These are phyloP conservation scores for Mycothermus thermophilus DNA, from an alignment of 495 filamentous ascomycete species.

Conservation along the genomic window DNA sequence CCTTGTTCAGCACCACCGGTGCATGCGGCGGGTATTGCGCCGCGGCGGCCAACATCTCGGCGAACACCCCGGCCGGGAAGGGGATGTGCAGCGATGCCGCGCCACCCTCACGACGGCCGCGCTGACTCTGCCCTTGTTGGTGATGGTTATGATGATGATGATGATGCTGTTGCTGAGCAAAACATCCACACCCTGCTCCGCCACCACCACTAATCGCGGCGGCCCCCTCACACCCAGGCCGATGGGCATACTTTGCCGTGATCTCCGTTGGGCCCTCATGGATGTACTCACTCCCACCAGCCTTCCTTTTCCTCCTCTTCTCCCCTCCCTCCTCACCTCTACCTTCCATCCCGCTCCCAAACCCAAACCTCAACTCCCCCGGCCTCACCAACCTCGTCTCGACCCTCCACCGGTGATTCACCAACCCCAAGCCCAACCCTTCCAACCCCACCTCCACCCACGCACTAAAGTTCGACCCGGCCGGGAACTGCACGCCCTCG, in stretches of 20 bases:
- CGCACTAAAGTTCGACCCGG: slow-evolving; percentile 34
- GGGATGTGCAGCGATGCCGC: slow-evolving; percentile 38
- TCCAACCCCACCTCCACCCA: slow-evolving; percentile 36
- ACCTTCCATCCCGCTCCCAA: too few species aligned
- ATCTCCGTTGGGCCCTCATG: slow-evolving; percentile 24
- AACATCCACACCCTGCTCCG: too few species aligned
- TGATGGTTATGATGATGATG: too few species aligned
- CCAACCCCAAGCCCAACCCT: slow-evolving; percentile 24
- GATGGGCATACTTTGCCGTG: slow-evolving; percentile 23
- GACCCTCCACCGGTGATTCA: slow-evolving; percentile 36
- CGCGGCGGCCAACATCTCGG: slow-evolving; percentile 32
- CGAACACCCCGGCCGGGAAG: slow-evolving; percentile 37
- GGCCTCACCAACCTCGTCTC: slow-evolving; percentile 36
- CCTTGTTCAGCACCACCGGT: too few species aligned
- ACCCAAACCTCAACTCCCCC: slow-evolving; percentile 24
- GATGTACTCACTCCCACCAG: slow-evolving; percentile 13
- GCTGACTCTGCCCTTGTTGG: too few species aligned
- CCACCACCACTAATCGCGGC: too few species aligned
- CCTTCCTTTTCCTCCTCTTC: too few species aligned
- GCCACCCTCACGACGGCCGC: slow-evolving; percentile 15
- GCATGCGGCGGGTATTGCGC: slow-evolving; percentile 28
- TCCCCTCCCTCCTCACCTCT: too few species aligned
- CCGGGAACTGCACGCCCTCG: slow-evolving; percentile 30
- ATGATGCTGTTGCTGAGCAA: too few species aligned
- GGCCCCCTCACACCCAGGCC: slow-evolving; percentile 25